Conservation (phyloP, 208 protist species). For the Trichomonas vaginalis region DNA sequence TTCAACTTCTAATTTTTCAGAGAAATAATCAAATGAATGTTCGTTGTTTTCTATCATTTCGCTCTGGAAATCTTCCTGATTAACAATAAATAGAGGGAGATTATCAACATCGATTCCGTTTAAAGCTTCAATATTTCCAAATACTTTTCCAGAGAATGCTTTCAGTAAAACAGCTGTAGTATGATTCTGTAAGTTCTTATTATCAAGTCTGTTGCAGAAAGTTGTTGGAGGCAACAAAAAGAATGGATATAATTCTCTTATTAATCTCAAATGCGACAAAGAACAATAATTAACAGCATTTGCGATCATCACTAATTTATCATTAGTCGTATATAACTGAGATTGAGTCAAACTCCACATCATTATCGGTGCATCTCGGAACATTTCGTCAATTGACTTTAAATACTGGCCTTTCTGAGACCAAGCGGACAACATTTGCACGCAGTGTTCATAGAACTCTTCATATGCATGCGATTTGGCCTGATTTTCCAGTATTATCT, state of each 20-base stretch:
- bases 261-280: background rate
- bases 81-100: background rate
- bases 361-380: background rate
- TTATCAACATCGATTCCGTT: background rate
- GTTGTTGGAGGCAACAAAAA: background rate
- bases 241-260: background rate
- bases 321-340: background rate
- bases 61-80: background rate
- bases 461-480: background rate
- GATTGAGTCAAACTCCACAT: background rate
- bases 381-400: background rate
- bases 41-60: background rate
- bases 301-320: background rate
- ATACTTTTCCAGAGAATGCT: background rate
- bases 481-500: background rate
- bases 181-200: background rate
- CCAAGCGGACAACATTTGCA: background rate
- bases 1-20: background rate
- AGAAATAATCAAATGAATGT: background rate
- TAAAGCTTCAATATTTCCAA: background rate
- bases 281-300: background rate
- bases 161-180: background rate
- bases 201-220: background rate
- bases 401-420: background rate
- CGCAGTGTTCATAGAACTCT: background rate